Percentiles rank a stretch among this genome's conserved stretches.
phyloP scores from a whole-genome alignment of 768 basidiomycete species.

The Tricholoma furcatifolium region DNA sequence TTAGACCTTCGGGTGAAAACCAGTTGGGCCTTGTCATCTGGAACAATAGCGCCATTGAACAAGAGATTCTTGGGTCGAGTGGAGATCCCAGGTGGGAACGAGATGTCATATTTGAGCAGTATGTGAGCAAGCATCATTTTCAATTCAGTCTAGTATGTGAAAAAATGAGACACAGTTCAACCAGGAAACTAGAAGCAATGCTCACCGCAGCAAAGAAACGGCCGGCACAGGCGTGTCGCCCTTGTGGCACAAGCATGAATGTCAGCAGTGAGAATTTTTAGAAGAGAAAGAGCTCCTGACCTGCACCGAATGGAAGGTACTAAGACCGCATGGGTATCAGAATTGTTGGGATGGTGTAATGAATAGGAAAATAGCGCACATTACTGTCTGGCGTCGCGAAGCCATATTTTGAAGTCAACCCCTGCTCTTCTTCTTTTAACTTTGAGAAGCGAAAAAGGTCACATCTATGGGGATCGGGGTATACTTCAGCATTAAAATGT shows the following conservation, averaged over 20 bases:
- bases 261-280: neutral
- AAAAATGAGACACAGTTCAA: neutral
- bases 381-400: slow-evolving; percentile 34
- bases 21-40: slow-evolving; percentile 29
- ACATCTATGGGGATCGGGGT: slow-evolving; percentile 32
- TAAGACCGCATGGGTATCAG: slow-evolving; percentile 9
- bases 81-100: slow-evolving; percentile 22
- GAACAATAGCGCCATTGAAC: slow-evolving; percentile 34
- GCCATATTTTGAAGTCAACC: slow-evolving; percentile 28
- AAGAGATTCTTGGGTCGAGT: slow-evolving; percentile 27
- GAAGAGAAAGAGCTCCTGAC: slow-evolving; percentile 13
- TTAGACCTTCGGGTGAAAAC: slow-evolving; percentile 24
- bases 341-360: neutral
- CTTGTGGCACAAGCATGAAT: slow-evolving; percentile 11
- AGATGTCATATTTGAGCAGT: slow-evolving; percentile 32
- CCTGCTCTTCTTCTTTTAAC: slow-evolving; percentile 24
- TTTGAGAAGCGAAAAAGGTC: slow-evolving; percentile 38
- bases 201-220: slow-evolving; percentile 35
- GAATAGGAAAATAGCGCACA: slow-evolving; percentile 21
- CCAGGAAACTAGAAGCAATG: neutral
- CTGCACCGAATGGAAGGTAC: slow-evolving; percentile 40
- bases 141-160: slow-evolving; percentile 28
- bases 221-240: slow-evolving; percentile 36
- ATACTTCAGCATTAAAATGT: slow-evolving; percentile 33
- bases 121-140: slow-evolving; percentile 37